Evolutionary conservation across 305 asterid species (phyloP), one percentile per base, ranked within the genome.

Genomic region (Rubia peregrina): DNA sequence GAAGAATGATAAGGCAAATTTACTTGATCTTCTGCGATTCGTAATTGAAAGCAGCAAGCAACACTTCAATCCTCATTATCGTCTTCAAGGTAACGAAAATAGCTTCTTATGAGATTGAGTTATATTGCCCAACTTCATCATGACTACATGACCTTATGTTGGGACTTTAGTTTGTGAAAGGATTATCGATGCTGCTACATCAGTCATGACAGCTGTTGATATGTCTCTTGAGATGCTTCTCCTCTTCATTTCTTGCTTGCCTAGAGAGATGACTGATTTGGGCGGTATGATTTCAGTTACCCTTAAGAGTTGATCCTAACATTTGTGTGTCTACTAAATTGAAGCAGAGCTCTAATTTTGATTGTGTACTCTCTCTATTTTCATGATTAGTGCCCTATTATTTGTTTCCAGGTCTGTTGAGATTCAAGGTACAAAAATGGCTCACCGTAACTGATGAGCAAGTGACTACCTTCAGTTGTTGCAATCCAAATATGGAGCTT

Each of bases 21-120:
- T 94, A 69, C 84, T 93, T 76, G 99, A 94, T 74, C 77, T 78
- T 80, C 83, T 90, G 65, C 87, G 96, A 33, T 94, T 83, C 81
- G 79, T 91, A 75, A 84, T 89, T 57, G 96, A 91, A 79, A 83
- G 89, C 78, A 86, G 96, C 76, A 94, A 88, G 83, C 96, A 82
- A 63, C 99, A 94, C 86, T 94, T 91, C 81, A 94, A 94, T 78
- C 85, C 89, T 57, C 83, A 83, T 76, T 94, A 94, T 72, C 97
- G 99, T 67, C 74, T 69, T 71, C 89, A 84, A 88, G 99, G 99
- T 91, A 69, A 71, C 71, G 56, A 67, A 51, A 67, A 42, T 70
- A 71, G 38, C 74, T 53, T 62, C 61, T 33, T 53, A 24, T 19
- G 38, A 44, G 38, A 17, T 26, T 36, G 38, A 69, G 5, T 19